A percentile compares a stretch with the other conserved stretches of the same genome.
Evolutionary conservation across 257 asterid genomes (phyloP).

Genomic region (Ballota nigra): DNA sequence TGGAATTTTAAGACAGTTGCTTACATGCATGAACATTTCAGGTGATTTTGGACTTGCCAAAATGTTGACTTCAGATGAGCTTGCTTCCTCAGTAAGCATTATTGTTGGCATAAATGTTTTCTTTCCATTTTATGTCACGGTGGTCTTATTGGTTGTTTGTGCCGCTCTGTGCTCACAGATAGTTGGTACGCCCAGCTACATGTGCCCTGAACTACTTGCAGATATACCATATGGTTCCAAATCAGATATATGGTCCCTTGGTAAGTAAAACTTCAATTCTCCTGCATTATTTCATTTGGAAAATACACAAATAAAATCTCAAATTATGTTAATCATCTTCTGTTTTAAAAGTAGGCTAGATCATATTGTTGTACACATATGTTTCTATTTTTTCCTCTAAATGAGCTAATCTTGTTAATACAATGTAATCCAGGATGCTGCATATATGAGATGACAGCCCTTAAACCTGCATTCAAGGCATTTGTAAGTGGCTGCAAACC

Average conservation of each 20-base stretch:
- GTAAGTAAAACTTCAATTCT: constrained; percentile 37
- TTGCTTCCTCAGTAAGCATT: constrained; percentile 82
- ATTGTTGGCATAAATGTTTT: constrained; percentile 13
- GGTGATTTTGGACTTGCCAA: constrained; percentile 98
- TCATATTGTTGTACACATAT: background rate
- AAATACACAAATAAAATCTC: background rate
- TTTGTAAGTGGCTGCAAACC: constrained; percentile 63
- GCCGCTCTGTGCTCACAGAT: constrained; percentile 44
- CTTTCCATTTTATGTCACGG: background rate
- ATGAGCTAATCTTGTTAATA: constrained; percentile 18
- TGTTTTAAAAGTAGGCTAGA: constrained; percentile 6
- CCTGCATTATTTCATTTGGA: constrained; percentile 4
- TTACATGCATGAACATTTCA: constrained; percentile 32
- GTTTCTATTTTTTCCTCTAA: background rate
- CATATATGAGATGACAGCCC: constrained; percentile 85
- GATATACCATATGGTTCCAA: constrained; percentile 94
- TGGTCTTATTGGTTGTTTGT: constrained; percentile 18
- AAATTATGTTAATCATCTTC: background rate
- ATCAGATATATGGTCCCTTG: constrained; percentile 95
- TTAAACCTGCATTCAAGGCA: constrained; percentile 95
- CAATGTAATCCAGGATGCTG: constrained; percentile 75
- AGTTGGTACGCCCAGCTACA: constrained; percentile 95
- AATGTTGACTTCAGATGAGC: constrained; percentile 78
- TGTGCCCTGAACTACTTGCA: constrained; percentile 98
- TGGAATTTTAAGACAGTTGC: constrained; percentile 23